Evolutionary conservation across 805 yeast species (phyloP).

Genomic region (Barnettozyma salicaria): DNA sequence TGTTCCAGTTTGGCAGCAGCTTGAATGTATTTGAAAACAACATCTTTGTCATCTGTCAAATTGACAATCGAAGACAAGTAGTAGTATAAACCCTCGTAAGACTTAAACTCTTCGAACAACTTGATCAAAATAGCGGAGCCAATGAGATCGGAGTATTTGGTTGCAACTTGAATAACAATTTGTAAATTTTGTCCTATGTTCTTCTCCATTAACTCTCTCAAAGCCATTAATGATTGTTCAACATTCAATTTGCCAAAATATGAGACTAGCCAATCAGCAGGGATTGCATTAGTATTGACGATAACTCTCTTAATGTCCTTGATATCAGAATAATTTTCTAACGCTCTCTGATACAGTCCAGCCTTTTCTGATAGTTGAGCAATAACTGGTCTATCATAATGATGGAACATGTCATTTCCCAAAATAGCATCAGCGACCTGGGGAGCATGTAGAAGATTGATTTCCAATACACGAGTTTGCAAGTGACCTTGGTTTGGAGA

Average conservation of each 20-base stretch:
- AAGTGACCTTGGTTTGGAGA: constrained; percentile 91
- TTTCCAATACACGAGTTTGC: constrained; percentile 91
- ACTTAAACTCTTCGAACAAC: constrained; percentile 88
- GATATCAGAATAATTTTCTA: constrained; percentile 91
- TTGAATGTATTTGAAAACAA: constrained; percentile 92
- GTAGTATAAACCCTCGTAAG: constrained; percentile 90
- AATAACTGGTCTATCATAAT: constrained; percentile 88
- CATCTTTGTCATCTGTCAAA: constrained; percentile 88
- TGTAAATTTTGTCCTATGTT: constrained; percentile 85
- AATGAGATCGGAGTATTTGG: constrained; percentile 89
- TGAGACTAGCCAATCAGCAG: constrained; percentile 88
- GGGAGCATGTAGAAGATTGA: constrained; percentile 91
- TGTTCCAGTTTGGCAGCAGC: constrained; percentile 90
- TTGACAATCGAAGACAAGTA: constrained; percentile 91
- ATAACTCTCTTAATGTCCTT: constrained; percentile 94
- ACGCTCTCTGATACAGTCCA: constrained; percentile 92
- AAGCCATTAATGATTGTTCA: constrained; percentile 84
- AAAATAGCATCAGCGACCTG: constrained; percentile 99
- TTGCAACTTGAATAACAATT: constrained; percentile 92
- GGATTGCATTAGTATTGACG: constrained; percentile 77
- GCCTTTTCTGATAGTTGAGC: constrained; percentile 93
- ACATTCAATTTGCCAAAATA: constrained; percentile 93
- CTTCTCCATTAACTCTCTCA: constrained; percentile 76
- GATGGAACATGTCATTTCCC: constrained; percentile 93
- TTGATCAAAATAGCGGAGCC: constrained; percentile 83